Percentiles rank a stretch among this genome's conserved stretches.
Conservation (phyloP, 331 rosid genomes). For the Arachis monticola region DNA sequence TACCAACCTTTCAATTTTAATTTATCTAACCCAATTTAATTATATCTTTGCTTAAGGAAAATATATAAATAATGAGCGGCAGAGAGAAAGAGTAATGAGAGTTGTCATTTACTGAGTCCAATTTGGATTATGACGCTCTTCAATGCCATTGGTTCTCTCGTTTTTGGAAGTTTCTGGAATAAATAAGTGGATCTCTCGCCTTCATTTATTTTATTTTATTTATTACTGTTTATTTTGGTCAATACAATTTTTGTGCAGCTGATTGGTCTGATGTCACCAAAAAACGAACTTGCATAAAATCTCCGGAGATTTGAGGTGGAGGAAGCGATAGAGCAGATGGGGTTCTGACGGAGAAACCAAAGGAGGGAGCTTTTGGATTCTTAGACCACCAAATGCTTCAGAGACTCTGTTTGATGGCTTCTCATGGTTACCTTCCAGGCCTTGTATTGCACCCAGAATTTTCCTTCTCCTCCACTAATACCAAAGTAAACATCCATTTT, state of each 20-base stretch:
- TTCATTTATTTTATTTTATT: too few relatives aligned
- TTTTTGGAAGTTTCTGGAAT: conserved; percentile 39
- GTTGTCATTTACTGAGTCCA: conserved; percentile 42
- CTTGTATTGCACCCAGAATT: conserved; percentile 57
- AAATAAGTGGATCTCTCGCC: not conserved
- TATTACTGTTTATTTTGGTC: not conserved
- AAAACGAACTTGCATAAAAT: conserved; percentile 26
- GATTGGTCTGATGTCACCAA: conserved; percentile 34
- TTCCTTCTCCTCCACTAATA: conserved; percentile 23
- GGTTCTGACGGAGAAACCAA: conserved; percentile 43
- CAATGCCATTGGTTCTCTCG: conserved; percentile 29
- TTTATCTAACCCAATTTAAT: too few relatives aligned
- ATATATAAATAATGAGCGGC: too few relatives aligned
- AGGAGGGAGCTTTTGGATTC: conserved; percentile 36
- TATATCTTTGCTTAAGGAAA: too few relatives aligned
- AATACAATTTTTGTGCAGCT: not conserved
- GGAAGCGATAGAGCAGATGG: conserved; percentile 49
- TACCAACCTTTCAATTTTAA: too few relatives aligned
- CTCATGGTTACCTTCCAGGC: conserved; percentile 60
- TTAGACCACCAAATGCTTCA: conserved; percentile 47
- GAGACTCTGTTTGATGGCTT: conserved; percentile 70
- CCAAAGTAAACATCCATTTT: conserved; percentile 53
- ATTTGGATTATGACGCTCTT: conserved; percentile 38
- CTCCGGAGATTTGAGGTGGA: conserved; percentile 33
- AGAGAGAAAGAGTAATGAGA: too few relatives aligned